A percentile compares a stretch with the other conserved stretches of the same genome.
These are phyloP conservation scores for Hypoxylon fragiforme DNA, from an alignment of 495 filamentous ascomycete genomes.

Conservation along the genomic window DNA sequence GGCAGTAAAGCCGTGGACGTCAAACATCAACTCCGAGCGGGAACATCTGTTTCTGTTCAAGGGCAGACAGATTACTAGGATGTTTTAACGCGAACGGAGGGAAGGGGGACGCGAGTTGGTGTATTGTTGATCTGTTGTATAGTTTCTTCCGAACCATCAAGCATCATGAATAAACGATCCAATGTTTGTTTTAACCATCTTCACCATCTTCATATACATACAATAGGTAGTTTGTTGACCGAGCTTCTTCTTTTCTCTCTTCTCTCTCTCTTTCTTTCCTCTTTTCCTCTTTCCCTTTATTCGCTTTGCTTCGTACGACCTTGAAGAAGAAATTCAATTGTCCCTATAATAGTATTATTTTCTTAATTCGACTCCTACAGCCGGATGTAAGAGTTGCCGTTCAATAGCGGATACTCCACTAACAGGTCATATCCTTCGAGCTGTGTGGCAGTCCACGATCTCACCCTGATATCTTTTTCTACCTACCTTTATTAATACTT, in stretches of 20 bases:
- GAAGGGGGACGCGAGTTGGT: too few relatives aligned
- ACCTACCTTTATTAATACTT: neutral
- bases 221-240: too few relatives aligned
- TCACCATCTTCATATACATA: too few relatives aligned
- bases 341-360: neutral
- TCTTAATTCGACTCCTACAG: constrained; percentile 9
- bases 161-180: too few relatives aligned
- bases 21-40: constrained; percentile 10
- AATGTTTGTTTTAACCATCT: too few relatives aligned
- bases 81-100: constrained; percentile 11
- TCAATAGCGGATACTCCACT: constrained; percentile 5
- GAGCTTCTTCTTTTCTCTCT: too few relatives aligned
- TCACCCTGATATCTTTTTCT: neutral
- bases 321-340: constrained; percentile 1
- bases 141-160: too few relatives aligned
- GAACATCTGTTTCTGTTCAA: constrained; percentile 3
- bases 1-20: constrained; percentile 3
- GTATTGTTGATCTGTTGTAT: too few relatives aligned
- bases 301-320: neutral
- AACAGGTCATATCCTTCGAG: neutral
- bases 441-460: neutral
- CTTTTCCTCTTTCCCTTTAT: too few relatives aligned
- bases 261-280: too few relatives aligned
- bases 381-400: constrained; percentile 20
- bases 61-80: neutral